Evolutionary conservation across 352 stramenopile genomes (phyloP).

Genomic region (Globisporangium paddicum): DNA sequence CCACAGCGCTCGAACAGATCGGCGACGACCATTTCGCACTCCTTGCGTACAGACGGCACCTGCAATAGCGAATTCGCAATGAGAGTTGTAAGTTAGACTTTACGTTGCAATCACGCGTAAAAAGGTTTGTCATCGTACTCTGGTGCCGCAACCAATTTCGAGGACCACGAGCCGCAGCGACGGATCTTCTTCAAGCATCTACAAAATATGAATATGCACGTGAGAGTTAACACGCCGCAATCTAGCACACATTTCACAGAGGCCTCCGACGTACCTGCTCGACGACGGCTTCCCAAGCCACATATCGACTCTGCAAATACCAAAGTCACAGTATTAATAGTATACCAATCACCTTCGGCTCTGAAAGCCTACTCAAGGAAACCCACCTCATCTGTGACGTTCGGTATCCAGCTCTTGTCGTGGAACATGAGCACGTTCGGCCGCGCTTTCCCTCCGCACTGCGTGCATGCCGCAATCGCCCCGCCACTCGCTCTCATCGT

Average conservation of each 20-base stretch:
- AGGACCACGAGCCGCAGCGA: constrained; percentile 63
- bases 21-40: constrained; percentile 78
- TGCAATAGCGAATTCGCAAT: constrained; percentile 13
- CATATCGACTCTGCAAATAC: constrained; percentile 45
- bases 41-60: constrained; percentile 74
- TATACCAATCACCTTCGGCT: too few species aligned
- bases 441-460: constrained; percentile 60
- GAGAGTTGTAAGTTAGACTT: background rate
- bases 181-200: constrained; percentile 71
- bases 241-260: too few species aligned
- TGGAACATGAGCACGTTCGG: constrained; percentile 92
- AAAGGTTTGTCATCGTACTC: constrained; percentile 24
- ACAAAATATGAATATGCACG: background rate
- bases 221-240: too few species aligned
- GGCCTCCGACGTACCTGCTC: constrained; percentile 66
- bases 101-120: background rate
- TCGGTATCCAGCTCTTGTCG: constrained; percentile 82
- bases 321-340: too few species aligned
- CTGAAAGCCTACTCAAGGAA: background rate
- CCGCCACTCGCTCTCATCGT: constrained; percentile 61
- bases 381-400: constrained; percentile 54
- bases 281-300: constrained; percentile 74
- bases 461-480: constrained; percentile 30
- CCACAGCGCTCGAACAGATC: constrained; percentile 61
- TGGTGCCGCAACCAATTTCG: constrained; percentile 78